phyloP scores from a whole-genome alignment of 2,329 filamentous ascomycete species.

The Colletotrichum sp. region DNA sequence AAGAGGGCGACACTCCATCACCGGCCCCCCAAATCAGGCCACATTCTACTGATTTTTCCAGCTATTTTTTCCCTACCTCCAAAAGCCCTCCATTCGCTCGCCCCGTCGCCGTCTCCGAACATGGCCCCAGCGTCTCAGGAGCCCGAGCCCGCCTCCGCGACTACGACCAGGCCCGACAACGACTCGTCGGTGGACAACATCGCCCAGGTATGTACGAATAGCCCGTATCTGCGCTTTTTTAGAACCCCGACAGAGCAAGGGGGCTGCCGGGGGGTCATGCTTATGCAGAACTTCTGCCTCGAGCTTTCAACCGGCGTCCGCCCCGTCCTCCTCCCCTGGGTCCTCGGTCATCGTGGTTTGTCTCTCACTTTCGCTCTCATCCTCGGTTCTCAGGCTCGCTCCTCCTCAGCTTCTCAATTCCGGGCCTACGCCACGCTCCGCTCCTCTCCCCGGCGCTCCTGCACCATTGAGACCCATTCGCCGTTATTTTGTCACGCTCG shows the following conservation, averaged over 20 bases:
- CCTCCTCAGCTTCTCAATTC: not conserved
- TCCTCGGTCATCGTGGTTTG: not conserved
- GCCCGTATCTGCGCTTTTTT: constrained; percentile 7
- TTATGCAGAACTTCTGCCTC: constrained; percentile 1
- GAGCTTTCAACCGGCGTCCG: not conserved
- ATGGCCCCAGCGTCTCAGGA: constrained; percentile 21
- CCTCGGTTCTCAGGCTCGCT: not conserved
- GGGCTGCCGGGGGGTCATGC: not conserved
- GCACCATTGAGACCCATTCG: not conserved
- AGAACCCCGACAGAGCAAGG: constrained; percentile 1
- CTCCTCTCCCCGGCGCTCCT: not conserved
- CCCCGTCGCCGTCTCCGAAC: constrained; percentile 10
- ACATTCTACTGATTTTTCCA: constrained; percentile 7
- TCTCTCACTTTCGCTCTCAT: not conserved
- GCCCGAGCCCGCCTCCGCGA: constrained; percentile 19
- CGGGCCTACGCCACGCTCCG: not conserved
- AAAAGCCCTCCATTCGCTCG: constrained; percentile 6
- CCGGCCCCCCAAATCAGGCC: constrained; percentile 17
- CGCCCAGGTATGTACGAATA: constrained; percentile 16
- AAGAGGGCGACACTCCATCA: constrained; percentile 16
- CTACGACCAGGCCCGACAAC: constrained; percentile 12
- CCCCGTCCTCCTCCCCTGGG: not conserved
- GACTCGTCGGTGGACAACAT: constrained; percentile 21
- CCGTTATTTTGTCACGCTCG: not conserved
- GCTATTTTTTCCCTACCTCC: not conserved